Evolutionary conservation across 345 rosid genomes (phyloP).

Genomic region (Citropsis articulata): DNA sequence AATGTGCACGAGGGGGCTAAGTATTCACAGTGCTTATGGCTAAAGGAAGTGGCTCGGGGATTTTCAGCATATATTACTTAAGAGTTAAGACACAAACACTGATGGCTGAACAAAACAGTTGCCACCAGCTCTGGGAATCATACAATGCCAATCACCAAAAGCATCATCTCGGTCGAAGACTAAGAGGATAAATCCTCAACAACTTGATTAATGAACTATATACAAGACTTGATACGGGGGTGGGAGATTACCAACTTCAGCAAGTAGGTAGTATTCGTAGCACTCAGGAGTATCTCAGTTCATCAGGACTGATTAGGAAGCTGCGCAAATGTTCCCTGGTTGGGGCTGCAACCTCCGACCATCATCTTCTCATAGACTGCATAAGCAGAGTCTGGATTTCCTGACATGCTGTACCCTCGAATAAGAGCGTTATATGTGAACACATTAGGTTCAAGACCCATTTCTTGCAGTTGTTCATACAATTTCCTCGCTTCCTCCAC

Average conservation of each 20-base stretch:
- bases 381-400: constrained; percentile 64
- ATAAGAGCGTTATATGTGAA: constrained; percentile 87
- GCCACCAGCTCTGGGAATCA: not conserved
- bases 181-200: not conserved
- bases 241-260: not conserved
- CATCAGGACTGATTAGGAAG: constrained; percentile 57
- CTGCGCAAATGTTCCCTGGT: constrained; percentile 77
- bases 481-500: constrained; percentile 62
- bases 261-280: not conserved
- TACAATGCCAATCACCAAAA: not conserved
- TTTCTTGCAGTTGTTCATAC: constrained; percentile 53
- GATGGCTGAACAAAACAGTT: not conserved
- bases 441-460: constrained; percentile 78
- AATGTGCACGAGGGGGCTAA: not conserved
- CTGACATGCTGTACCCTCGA: constrained; percentile 68
- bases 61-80: not conserved
- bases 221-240: not conserved
- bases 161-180: not conserved
- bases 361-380: constrained; percentile 76
- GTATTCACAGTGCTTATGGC: constrained; percentile 10
- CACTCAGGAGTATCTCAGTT: not conserved
- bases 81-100: not conserved
- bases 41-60: not conserved
- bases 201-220: not conserved
- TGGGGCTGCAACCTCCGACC: constrained; percentile 80